Conservation (phyloP, 169 alveolate genomes). For the Neospora caninum region DNA sequence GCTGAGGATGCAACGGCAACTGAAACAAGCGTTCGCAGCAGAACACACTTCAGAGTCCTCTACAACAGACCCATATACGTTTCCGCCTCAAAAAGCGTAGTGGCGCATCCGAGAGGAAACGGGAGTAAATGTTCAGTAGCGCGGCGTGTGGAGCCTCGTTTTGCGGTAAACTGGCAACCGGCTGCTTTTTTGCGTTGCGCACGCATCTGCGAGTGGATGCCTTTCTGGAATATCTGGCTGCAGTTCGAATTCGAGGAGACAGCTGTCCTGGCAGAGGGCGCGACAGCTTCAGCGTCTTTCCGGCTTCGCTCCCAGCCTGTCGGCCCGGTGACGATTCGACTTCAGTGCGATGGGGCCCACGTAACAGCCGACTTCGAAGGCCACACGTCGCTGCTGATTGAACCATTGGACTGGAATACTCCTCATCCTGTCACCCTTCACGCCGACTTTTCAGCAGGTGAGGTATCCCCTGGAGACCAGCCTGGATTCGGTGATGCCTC, state of each 20-base stretch:
- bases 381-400: background rate
- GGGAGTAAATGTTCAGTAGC: no score
- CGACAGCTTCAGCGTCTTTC: background rate
- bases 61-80: no score
- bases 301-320: background rate
- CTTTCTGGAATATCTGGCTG: background rate
- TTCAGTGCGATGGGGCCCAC: conserved; percentile 17
- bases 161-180: no score
- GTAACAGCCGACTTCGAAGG: background rate
- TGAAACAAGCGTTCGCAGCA: no score
- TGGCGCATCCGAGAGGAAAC: no score
- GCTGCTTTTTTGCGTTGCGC: background rate
- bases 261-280: background rate
- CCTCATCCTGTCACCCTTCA: background rate
- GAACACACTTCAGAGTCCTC: no score
- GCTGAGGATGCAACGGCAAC: no score
- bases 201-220: background rate
- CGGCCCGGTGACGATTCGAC: background rate
- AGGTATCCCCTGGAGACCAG: background rate
- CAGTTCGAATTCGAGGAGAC: background rate
- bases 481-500: background rate
- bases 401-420: background rate
- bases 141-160: no score
- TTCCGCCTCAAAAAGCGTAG: no score
- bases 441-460: background rate